Evolutionary conservation across 2,329 filamentous ascomycete genomes (phyloP).

Genomic region (Hymenoscyphus fraxineus): DNA sequence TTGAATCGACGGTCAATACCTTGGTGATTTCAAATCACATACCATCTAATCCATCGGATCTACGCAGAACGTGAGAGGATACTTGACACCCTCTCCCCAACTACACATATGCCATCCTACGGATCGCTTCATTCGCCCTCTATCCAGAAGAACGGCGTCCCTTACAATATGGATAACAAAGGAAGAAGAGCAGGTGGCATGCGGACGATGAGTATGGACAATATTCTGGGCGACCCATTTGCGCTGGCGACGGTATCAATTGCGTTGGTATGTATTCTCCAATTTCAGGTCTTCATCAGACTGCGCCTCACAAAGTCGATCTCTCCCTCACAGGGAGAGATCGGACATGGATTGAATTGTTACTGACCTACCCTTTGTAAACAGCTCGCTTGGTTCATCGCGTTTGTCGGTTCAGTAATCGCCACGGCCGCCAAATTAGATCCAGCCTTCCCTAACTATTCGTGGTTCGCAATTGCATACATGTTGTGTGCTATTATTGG

Average conservation of each 20-base stretch:
- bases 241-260: conserved; percentile 93
- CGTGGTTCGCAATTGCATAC: conserved; percentile 89
- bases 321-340: conserved; percentile 4
- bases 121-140: conserved; percentile 70
- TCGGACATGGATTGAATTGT: conserved; percentile 26
- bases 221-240: conserved; percentile 95
- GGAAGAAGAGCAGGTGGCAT: conserved; percentile 48
- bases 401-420: conserved; percentile 82
- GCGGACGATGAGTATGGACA: conserved; percentile 69
- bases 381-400: conserved; percentile 92
- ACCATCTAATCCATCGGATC: conserved; percentile 13
- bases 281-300: not conserved
- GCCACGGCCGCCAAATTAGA: conserved; percentile 50
- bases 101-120: conserved; percentile 63
- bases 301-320: conserved; percentile 7
- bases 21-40: conserved; percentile 17
- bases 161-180: conserved; percentile 46
- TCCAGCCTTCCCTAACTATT: conserved; percentile 70
- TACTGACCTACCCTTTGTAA: conserved; percentile 19
- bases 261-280: conserved; percentile 64
- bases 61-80: conserved; percentile 7
- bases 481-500: conserved; percentile 79
- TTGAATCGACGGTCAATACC: conserved; percentile 24
- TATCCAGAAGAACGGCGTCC: conserved; percentile 70
- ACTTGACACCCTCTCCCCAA: conserved; percentile 15